Evolutionary conservation across 228 moss, liverwort and hornwort species (phyloP), one percentile per base, ranked within the genome.

Genomic region (Sphagnum fallax): DNA sequence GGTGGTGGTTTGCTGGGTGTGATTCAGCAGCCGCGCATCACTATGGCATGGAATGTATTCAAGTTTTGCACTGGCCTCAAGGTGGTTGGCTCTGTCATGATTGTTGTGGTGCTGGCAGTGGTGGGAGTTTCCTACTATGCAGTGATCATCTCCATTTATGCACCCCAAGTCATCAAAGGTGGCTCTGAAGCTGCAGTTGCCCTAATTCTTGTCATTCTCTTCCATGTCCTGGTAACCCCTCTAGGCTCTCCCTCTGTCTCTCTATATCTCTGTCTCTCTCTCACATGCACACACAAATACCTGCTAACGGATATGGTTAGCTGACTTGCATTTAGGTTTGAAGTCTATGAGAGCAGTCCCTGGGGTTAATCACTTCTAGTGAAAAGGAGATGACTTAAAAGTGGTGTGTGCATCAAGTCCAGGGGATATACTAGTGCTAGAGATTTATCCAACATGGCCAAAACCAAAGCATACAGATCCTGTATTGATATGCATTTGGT

Each of bases 1-100:
- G 75, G 65, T 83, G 70, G 75, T 58, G 71, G 69, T 14, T 59
- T 82, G 66, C 75, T 81, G 66, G 75, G 65, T 53, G 70, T 88
- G 16, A 68, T 66, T 61, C 49, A 73, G 47, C 82, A 78, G 52
- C 55, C 55, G 1, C 80, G 89, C 8, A 81, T 77, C 65, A 77
- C 88, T 57, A 97, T 97, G 97, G 93, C 93, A 18, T 97, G 97
- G 97, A 93, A 97, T 59, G 91, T 97, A 69, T 97, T 97, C 71
- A 87, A 77, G 81, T 93, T 97, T 73, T 93, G 97, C 83, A 97
- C 97, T 60, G 90, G 97, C 71, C 85, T 97, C 50, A 88, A 91
- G 65, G 97, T 93, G 47, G 91, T 93, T 69, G 97, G 93, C 6
- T 97, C 93, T 50, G 84, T 97, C 57, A 93, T 97, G 97, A 90